Evolutionary conservation across 257 asterid genomes (phyloP), one percentile per base, ranked within the genome.

Genomic region (Capsicum baccatum): DNA sequence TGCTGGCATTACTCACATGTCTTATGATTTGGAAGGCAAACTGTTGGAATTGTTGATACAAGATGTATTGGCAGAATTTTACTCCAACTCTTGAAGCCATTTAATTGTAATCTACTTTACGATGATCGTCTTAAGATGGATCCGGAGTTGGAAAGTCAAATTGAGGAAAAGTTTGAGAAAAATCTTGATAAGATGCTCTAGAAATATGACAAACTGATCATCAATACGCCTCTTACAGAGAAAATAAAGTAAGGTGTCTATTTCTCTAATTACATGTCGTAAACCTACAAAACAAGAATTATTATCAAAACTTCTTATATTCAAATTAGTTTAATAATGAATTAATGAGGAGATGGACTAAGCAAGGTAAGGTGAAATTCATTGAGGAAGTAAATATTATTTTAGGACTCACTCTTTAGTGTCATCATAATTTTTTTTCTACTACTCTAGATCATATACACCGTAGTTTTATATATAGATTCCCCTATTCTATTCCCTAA

Each of bases 1-100:
- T 68, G 96, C 99, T 12, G 97, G 92, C 67, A 91, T 95, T 88
- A 91, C 98, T 78, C 66, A 97, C 89, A 88, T 98, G 66, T 93
- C 99, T 66, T 97, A 97, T 79, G 99, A 95, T 90, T 97, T 97
- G 39, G 99, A 97, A 89, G 99, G 98, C 6, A 97, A 97, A 97
- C 98, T n/a, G 97, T 97, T 79, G 99, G 99, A 79, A 97, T 99
- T 8, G 96, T 97, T 83, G 99, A 99, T 55, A 98, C 98, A 15
- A 98, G 99, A 37, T 93, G 98, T 4, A 26, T 26, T 26, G 33
- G 2, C 2, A 26, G 33, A 26, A 2, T 26, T 26, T 26, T 26
- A 26, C 33, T 26, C 33, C 33, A 26, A 26, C 2, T 2, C 1
- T 26, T 26, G 33, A 26, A 1, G 33, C 33, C 33, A 26, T 26